Conservation (phyloP, 2,329 filamentous ascomycete species). For the Gaeumannomyces sp. region DNA sequence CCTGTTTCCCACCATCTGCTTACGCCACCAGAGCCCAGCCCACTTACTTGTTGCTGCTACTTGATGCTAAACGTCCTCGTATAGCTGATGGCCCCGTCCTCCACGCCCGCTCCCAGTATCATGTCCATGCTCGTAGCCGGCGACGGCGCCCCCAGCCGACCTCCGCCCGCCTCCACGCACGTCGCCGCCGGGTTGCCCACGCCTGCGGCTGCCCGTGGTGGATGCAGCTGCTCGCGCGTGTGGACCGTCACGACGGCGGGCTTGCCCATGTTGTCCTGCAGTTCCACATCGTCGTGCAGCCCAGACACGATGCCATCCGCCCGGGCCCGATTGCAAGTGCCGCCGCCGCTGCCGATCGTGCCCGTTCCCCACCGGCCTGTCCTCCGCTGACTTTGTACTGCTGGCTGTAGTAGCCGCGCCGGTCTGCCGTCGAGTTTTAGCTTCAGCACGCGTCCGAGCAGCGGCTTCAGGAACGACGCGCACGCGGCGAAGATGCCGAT, state of each 20-base stretch:
- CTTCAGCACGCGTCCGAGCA: conserved; percentile 15
- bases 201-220: no score
- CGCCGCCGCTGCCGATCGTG: neutral
- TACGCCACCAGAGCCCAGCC: neutral
- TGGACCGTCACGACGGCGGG: no score
- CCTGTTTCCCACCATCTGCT: neutral
- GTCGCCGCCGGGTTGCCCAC: neutral
- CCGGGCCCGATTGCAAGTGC: no score
- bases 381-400: neutral
- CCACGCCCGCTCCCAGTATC: neutral
- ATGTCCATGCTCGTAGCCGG: neutral
- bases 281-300: neutral
- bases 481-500: conserved; percentile 21
- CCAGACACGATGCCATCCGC: no score
- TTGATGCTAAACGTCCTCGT: neutral
- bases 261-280: neutral
- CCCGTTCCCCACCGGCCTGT: neutral
- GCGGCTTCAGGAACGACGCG: conserved; percentile 20
- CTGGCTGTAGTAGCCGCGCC: neutral
- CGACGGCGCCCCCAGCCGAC: neutral
- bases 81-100: neutral
- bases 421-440: neutral
- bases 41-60: neutral
- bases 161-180: no score
- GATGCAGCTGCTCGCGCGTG: neutral